Base-by-base conservation (phyloP, 257 asterid genomes). In the Capsicum chinense region DNA sequence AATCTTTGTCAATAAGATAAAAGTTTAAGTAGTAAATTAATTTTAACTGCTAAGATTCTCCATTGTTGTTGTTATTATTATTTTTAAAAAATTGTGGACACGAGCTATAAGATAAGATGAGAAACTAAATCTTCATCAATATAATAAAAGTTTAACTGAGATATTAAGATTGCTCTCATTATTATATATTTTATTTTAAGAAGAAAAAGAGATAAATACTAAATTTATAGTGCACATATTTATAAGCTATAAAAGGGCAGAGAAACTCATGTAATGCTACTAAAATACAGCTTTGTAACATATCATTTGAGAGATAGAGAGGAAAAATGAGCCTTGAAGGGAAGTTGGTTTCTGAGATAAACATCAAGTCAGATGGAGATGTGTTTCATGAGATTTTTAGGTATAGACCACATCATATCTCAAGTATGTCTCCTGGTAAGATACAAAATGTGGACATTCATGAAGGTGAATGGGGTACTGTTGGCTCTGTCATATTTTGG, bases 401-500 rank as follows among this genome's bases (percentile, higher is more conserved):
- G n/a, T 7, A 80, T 5, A 80, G 71, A 80, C 74, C 83, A 42
- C 83, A 80, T 17, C 73, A 80, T 15, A 64, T 80, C 17, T 60
- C 74, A 12, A 42, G 0, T 6, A 64, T 64, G 58, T 37, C 15
- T 48, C 11, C 9, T 39, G 83, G 57, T 60, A 80, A 37, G 12
- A 1, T 80, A 21, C 83, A 80, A 5, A 64, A 64, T 16, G 69
- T 60, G 3, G 83, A 80, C 3, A n/a, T 80, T 44, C 70, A 35
- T n/a, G 83, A 80, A 64, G 83, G 83, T 60, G 83, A 60, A 15
- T 80, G 69, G 57, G 83, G 83, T 9, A 44, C 69, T 0, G 83
- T 80, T 44, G 83, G 83, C 3, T 56, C 83, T 48, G 39, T 80
- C 1, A 80, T 80, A 1, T 80, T 60, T 44, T 80, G 74, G 74